Base-by-base conservation (phyloP, 306 rosid genomes). In the Citrullus amarus region DNA sequence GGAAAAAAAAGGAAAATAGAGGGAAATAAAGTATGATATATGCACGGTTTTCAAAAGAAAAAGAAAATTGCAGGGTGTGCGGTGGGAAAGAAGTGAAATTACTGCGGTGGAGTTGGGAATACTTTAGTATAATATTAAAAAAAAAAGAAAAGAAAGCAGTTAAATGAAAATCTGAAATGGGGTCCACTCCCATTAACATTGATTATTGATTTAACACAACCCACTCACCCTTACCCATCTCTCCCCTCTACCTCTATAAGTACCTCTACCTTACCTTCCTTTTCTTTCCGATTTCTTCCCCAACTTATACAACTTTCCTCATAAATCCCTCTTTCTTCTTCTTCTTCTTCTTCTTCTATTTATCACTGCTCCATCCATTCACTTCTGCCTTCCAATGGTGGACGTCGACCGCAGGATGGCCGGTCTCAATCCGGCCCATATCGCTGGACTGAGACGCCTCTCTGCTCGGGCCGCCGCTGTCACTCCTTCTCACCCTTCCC, bases 401-500 rank as follows among this genome's bases (percentile, higher is more conserved):
- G 99, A 96, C 88, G 98, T 96, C 30, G 99, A 91, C 89, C 93
- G 96, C 84, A 88, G 99, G 72, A 93, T 96, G 93, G 75, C 96
- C 86, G 97, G 98, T 72, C 91, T 93, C 6, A 96, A 91, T 81
- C 98, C 99, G 92, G 97, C 94, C 22, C 96, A 96, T 78, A 60
- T 89, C 11, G 99, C 99, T 65, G 99, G 99, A 17, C 84, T 96
- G 14, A 91, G 99, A 8, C 96, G 99, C 0, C 90, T 96, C 48
- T 96, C 99, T 1, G 99, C 97, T 4, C 87, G 99, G n/a, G 99
- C 99, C 0, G 97, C 97, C 0, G 87, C 97, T 0, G 84, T 81
- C 6, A 83, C 95, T 13, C 32, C 92, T 67, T 81, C 99, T 6
- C 86, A 86, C 10, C 89, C 98, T 0, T 75, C 82, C 0, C 91